phyloP scores from a whole-genome alignment of 176 grass and related monocot genomes.

The Poa annua region DNA sequence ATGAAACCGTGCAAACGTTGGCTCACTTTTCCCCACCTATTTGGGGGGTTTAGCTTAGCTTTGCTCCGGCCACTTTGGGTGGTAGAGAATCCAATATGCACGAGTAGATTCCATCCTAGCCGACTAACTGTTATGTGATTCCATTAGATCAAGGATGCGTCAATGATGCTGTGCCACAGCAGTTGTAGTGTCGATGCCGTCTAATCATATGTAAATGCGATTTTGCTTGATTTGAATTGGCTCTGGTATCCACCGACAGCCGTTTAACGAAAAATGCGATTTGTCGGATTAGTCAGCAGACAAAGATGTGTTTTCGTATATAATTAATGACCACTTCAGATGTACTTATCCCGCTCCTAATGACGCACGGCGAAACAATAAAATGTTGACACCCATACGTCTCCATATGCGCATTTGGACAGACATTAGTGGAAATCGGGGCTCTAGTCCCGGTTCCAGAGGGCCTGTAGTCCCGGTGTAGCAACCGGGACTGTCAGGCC shows the following conservation, averaged over 20 bases:
- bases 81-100: slow-evolving; percentile 66
- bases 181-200: not conserved
- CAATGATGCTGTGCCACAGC: slow-evolving; percentile 28
- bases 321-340: too few relatives aligned
- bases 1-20: slow-evolving; percentile 58
- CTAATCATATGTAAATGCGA: not conserved
- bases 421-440: too few relatives aligned
- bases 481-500: too few relatives aligned
- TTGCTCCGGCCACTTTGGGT: slow-evolving; percentile 68
- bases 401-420: too few relatives aligned
- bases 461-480: too few relatives aligned
- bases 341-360: too few relatives aligned
- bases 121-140: slow-evolving; percentile 26
- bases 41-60: slow-evolving; percentile 18
- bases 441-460: too few relatives aligned
- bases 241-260: slow-evolving; percentile 1
- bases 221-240: not conserved
- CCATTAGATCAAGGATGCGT: slow-evolving; percentile 33
- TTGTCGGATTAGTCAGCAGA: not conserved
- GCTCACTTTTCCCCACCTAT: slow-evolving; percentile 51
- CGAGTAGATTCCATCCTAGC: slow-evolving; percentile 41
- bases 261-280: not conserved
- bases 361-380: too few relatives aligned
- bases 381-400: too few relatives aligned
- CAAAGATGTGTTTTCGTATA: too few relatives aligned